phyloP scores from a whole-genome alignment of 108 stramenopile species.

The Fistulifera solaris region DNA sequence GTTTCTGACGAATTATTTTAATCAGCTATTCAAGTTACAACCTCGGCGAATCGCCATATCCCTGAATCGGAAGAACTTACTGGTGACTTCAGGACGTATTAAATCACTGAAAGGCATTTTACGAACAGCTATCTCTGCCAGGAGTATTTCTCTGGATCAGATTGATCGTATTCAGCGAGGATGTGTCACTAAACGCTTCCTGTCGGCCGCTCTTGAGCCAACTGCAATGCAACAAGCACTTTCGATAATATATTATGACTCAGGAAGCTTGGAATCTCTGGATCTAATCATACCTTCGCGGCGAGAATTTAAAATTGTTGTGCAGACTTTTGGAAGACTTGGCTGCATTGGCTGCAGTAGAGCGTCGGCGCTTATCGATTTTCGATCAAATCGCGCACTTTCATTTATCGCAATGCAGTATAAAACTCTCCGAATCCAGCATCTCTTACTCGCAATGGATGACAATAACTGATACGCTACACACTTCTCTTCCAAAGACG shows the following conservation, averaged over 20 bases:
- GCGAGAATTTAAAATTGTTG: constrained; percentile 32
- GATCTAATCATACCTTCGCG: constrained; percentile 55
- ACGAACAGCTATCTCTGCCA: neutral
- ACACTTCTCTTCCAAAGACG: constrained; percentile 2
- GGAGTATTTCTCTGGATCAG: constrained; percentile 2
- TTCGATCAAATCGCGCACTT: constrained; percentile 30
- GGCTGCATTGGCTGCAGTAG: constrained; percentile 28
- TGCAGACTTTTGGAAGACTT: constrained; percentile 42
- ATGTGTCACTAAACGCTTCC: constrained; percentile 54
- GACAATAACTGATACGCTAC: constrained; percentile 15
- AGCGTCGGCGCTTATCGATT: constrained; percentile 6
- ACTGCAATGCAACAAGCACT: constrained; percentile 6
- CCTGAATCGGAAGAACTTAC: constrained; percentile 45
- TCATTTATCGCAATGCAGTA: constrained; percentile 35
- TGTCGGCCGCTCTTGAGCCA: constrained; percentile 8
- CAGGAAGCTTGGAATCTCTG: constrained; percentile 30
- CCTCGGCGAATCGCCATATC: constrained; percentile 54
- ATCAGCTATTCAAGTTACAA: constrained; percentile 62
- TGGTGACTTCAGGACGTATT: constrained; percentile 49
- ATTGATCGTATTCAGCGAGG: constrained; percentile 61
- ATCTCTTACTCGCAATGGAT: constrained; percentile 32
- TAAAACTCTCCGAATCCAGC: constrained; percentile 21
- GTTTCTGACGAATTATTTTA: constrained; percentile 1
- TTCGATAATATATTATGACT: constrained; percentile 1
- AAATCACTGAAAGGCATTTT: constrained; percentile 30